Evolutionary conservation across 768 basidiomycete genomes (phyloP), one percentile per base, ranked within the genome.

Genomic region (Termitomyces bulborhizus): DNA sequence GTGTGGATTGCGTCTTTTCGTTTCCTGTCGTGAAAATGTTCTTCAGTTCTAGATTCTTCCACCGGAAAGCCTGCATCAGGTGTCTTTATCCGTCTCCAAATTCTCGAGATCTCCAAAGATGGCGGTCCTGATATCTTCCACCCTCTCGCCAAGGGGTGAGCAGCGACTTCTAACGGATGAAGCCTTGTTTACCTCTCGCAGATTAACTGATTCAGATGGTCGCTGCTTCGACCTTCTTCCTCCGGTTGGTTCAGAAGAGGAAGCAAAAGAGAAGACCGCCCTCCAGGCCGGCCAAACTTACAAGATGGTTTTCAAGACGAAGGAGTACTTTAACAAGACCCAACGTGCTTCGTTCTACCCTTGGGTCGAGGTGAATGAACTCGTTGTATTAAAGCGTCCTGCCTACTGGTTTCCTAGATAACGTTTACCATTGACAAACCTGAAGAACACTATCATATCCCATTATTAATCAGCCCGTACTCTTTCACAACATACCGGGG

Each of bases 401-500:
- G 45, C 41, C 29, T 13, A 49, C 24, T 24, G 43, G 42, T 7
- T 46, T 57, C 63, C 57, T 27, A 92, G 93, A 89, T 97, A 59
- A 79, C 83, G 1, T 97, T 97, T 69, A 73, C 75, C 24, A 80
- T 94, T 48, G 73, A 77, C 44, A 79, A 85, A 57, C 85, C 90
- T 6, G 68, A 79, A 50, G 88, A 95, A 63, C 93, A 96, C 63
- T 87, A 94, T 66, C 94, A 97, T 61, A 85, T 97, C 51, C 94
- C 94, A 0, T 74, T 97, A n/a, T 70, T 97, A 13, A 86, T 96
- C 64, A 95, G 90, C 67, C 93, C 93, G 4, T 93, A 86, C 69
- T 89, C 88, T 3, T 97, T 84, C 68, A 94, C 93, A 13, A 95
- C 94, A 6, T 97, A 96, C 66, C 77, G 92, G 59, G 94, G 94